Evolutionary conservation across 345 rosid genomes (phyloP).

Genomic region (Camelina hispida): DNA sequence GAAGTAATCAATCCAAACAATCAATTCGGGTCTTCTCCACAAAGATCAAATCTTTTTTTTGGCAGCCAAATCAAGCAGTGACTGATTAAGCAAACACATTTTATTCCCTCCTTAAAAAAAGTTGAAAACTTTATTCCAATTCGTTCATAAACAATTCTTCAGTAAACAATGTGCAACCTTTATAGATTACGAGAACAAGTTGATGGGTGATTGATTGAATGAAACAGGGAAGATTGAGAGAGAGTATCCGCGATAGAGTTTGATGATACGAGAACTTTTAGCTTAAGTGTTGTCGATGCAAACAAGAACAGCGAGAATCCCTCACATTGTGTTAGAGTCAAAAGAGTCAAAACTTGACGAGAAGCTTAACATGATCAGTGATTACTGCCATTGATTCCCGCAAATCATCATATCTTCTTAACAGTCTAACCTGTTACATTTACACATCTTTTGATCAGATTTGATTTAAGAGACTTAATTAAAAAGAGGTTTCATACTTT

Average conservation of each 20-base stretch:
- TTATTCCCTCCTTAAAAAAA: neutral
- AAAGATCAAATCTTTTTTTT: slow-evolving; percentile 14
- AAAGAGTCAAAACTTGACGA: too few relatives aligned
- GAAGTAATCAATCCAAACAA: slow-evolving; percentile 12
- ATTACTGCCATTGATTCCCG: too few relatives aligned
- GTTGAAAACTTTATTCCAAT: slow-evolving; percentile 4
- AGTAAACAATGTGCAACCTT: slow-evolving; percentile 7
- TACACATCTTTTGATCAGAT: too few relatives aligned
- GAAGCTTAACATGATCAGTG: too few relatives aligned
- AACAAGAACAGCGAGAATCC: slow-evolving; percentile 82
- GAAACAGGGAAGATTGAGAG: neutral
- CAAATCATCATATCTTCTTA: too few relatives aligned
- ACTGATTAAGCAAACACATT: slow-evolving; percentile 12
- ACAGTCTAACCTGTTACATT: too few relatives aligned
- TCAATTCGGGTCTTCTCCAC: neutral
- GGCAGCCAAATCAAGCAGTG: neutral
- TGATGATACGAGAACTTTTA: slow-evolving; percentile 82
- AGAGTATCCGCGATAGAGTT: slow-evolving; percentile 69
- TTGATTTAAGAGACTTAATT: too few relatives aligned
- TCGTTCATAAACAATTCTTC: neutral
- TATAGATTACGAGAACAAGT: neutral
- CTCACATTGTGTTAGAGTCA: slow-evolving; percentile 56
- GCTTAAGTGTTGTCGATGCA: slow-evolving; percentile 74
- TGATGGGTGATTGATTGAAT: neutral
- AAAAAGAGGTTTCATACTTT: too few relatives aligned